Evolutionary conservation across 2,329 filamentous ascomycete genomes (phyloP).

Genomic region (Xylariaceae sp.): DNA sequence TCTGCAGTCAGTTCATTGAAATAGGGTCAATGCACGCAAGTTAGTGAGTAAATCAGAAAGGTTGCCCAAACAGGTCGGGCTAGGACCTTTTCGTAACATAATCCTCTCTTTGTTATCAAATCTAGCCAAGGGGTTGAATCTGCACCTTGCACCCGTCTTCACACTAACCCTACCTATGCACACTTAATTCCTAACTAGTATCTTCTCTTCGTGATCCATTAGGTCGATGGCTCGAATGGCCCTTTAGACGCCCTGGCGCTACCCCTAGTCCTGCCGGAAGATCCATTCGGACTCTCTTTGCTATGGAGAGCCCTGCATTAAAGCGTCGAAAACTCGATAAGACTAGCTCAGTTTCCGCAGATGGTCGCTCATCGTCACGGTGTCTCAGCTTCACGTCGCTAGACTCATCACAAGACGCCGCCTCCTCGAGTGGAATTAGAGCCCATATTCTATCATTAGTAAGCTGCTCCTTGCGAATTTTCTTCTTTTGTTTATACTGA

Average conservation of each 20-base stretch:
- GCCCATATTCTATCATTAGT: not conserved
- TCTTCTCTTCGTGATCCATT: not conserved
- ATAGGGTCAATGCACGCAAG: no score
- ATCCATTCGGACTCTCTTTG: not conserved
- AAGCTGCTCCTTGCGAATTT: not conserved
- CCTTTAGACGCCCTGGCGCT: not conserved
- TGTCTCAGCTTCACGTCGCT: not conserved
- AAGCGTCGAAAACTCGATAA: not conserved
- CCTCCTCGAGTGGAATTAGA: not conserved
- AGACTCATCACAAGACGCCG: not conserved
- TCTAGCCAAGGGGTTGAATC: no score
- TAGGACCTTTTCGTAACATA: no score
- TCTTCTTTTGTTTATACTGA: not conserved
- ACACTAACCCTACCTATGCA: not conserved
- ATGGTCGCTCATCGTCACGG: not conserved
- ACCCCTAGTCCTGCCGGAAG: not conserved
- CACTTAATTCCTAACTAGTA: not conserved
- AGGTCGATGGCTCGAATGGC: not conserved
- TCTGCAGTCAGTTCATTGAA: no score
- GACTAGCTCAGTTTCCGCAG: conserved; percentile 1
- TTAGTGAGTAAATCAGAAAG: no score
- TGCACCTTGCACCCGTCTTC: no score
- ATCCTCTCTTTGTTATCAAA: no score
- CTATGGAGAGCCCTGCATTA: conserved; percentile 1
- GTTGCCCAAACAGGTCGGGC: no score